Conservation (phyloP, 1,284 basidiomycete species). For the Mycena citricolor region DNA sequence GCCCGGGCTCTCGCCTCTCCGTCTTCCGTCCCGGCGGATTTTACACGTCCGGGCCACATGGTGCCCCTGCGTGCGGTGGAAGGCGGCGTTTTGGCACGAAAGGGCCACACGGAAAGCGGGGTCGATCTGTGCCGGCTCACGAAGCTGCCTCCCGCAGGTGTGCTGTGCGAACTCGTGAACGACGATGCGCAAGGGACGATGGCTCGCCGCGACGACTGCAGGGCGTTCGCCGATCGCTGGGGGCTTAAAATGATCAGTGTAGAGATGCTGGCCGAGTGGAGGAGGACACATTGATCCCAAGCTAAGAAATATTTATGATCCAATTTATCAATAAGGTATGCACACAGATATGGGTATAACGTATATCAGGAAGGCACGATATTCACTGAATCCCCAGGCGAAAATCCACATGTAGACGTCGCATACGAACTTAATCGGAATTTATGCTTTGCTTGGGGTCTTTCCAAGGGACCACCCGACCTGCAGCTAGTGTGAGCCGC, state of each 20-base stretch:
- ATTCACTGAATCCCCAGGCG: no score
- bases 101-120: constrained; percentile 92
- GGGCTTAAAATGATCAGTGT: constrained; percentile 94
- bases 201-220: constrained; percentile 93
- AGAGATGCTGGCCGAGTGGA: constrained; percentile 57
- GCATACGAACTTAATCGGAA: constrained; percentile 1
- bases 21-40: constrained; percentile 63
- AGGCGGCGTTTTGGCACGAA: constrained; percentile 83
- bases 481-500: constrained; percentile 16
- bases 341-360: not conserved
- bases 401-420: no score
- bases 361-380: no score
- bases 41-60: constrained; percentile 93
- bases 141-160: constrained; percentile 74
- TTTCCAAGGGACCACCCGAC: constrained; percentile 30
- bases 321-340: not conserved
- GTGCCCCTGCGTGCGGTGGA: constrained; percentile 87
- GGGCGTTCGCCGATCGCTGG: constrained; percentile 90
- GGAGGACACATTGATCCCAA: constrained; percentile 12
- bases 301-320: no score
- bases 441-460: constrained; percentile 18
- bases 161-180: constrained; percentile 95
- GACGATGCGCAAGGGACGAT: constrained; percentile 91
- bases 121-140: constrained; percentile 88
- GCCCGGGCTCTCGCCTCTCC: constrained; percentile 78